Conservation (phyloP, 176 grass and related monocot species). For the Triticum dicoccoides region DNA sequence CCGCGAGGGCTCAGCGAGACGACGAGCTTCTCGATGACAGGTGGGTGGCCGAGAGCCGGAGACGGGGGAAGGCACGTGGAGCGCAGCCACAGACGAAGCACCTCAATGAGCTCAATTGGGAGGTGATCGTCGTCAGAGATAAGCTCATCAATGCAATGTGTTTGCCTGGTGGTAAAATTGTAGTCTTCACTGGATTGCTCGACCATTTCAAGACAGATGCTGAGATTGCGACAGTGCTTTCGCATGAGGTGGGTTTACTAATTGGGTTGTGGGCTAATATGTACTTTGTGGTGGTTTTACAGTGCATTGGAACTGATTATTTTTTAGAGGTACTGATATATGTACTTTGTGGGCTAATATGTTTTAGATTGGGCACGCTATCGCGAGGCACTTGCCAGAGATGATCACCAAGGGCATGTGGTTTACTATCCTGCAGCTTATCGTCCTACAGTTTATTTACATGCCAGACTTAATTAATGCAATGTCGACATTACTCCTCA, state of each 20-base stretch:
- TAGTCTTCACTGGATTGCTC: conserved; percentile 83
- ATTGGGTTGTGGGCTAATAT: neutral
- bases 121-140: conserved; percentile 84
- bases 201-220: conserved; percentile 75
- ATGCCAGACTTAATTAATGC: conserved; percentile 84
- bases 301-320: neutral
- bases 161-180: conserved; percentile 88
- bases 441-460: conserved; percentile 77
- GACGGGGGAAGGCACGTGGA: conserved; percentile 36
- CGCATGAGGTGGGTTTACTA: conserved; percentile 63
- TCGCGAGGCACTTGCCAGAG: conserved; percentile 79
- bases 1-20: conserved; percentile 40
- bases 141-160: conserved; percentile 72
- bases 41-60: conserved; percentile 72
- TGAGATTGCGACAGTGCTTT: conserved; percentile 83
- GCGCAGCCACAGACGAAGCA: conserved; percentile 47
- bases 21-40: conserved; percentile 90
- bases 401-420: conserved; percentile 70
- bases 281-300: neutral
- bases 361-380: conserved; percentile 67
- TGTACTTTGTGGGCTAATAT: neutral
- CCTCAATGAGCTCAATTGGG: conserved; percentile 84
- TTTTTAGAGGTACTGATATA: too few species aligned
- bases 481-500: conserved; percentile 76
- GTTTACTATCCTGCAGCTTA: conserved; percentile 59